Evolutionary conservation across 257 asterid genomes (phyloP), one percentile per base, ranked within the genome.

Genomic region (Jaltomata sinuosa): DNA sequence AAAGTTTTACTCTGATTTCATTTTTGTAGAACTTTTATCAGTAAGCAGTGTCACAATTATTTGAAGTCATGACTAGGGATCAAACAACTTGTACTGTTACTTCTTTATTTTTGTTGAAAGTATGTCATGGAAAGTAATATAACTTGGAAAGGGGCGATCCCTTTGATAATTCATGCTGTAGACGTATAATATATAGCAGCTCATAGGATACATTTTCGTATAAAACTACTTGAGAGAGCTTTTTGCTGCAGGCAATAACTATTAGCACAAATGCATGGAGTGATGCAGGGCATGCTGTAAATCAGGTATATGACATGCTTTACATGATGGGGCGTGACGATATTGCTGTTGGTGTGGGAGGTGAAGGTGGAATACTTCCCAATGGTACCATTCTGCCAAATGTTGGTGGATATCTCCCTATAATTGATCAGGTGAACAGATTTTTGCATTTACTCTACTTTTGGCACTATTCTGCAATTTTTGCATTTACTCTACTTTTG

Each of bases 271-370:
- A 96, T 79, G 91, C 94, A 83, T 96, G 97, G 97, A 91, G 91
- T 11, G 85, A 90, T 87, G 92, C 96, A 4, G 99, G 99, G 25
- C 98, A 96, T 79, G 91, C 94, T 47, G 94, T 92, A 14, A 96
- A 94, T 88, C 98, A 94, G 15, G 52, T 96, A 12, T 96, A 96
- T 77, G 98, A 94, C 83, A 61, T 93, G 65, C 99, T 96, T 82
- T 90, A 90, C 89, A 96, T 96, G 99, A 94, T 95, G 99, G 97
- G 93, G 36, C 84, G 99, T 16, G 99, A 95, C 21, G 98, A 95
- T 74, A 85, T 95, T 83, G 89, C 92, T 6, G 98, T 95, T 78
- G 99, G 98, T 0, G 91, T 95, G 3, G 99, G 99, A 76, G 97
- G 99, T 42, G 99, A 94, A 84, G 99, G 98, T 55, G 95, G 94